Evolutionary conservation across 2,329 filamentous ascomycete genomes (phyloP), one percentile per base, ranked within the genome.

Genomic region (Zymoseptoria tritici): DNA sequence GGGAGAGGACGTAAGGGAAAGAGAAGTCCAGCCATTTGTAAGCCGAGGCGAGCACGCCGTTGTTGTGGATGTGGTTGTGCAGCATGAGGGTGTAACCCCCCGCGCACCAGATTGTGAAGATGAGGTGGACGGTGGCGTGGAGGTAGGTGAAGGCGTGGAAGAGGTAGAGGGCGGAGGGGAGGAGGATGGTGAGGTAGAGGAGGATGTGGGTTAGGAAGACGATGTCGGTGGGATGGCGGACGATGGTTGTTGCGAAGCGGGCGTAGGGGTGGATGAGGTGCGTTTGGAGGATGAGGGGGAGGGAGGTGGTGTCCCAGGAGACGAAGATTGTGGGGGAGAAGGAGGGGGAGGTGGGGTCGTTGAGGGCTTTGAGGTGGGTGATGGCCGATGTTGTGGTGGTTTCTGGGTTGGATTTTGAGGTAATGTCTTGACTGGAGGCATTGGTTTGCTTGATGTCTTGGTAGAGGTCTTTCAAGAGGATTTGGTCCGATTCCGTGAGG

Each of bases 31-130:
- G 73, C 29, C 80, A 68, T 36, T 76, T 74, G 57, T 81, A 83
- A 7, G 75, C 71, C 67, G 82, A 83, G 22, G 78, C 74, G 42
- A 92, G 75, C 2, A 92, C 79, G 20, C 89, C 89, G 52, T 85
- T 81, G 78, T 85, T 85, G 71, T 93, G 89, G 66, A 93, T 92
- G 72, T 93, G 89, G 69, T 93, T 89, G 68, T 93, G 89, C 81
- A 89, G 89, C 83, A 93, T 85, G 46, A 93, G 79, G 0, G 89
- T 93, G 75, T 90, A 93, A 1, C 85, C 79, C 7, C 89, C 89
- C 56, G 85, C 83, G 69, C 86, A 91, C 71, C 81, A 88, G 36
- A 82, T 75, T 67, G 88, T 84, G 78, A 90, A 85, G 9, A 82
- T 68, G 57, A 80, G 78, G 69, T 93, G 89, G 26, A 85, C 65